Evolutionary conservation across 2,329 filamentous ascomycete genomes (phyloP), one percentile per base, ranked within the genome.

Genomic region (Paracoccidioides brasiliensis): DNA sequence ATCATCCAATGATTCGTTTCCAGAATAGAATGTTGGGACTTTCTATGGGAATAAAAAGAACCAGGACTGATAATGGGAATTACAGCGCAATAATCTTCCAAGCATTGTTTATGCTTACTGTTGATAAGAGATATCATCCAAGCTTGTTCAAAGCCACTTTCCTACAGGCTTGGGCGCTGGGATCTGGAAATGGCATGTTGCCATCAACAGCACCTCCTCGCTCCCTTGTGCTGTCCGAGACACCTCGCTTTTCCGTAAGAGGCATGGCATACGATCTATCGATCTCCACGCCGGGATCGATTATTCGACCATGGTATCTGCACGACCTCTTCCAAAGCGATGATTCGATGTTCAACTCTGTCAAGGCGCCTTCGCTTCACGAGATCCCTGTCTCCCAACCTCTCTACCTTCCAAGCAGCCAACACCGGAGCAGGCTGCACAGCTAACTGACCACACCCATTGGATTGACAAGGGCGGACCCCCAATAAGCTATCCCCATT

Each of bases 201-300:
- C 22, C 37, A 41, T 51, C 35, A 10, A 41, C 28, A 51, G 22
- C 1, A 22, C 22, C 2, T 33, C 35, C 48, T 44, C 42, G 42
- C 15, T 38, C 37, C 49, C 30, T 15, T 32, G 15, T 22, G 0
- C 22, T 12, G 12, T 37, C 49, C 38, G 15, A 22, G 42, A 8
- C 42, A 52, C 10, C 12, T 52, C 37, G 38, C 49, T 52, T 52
- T 52, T 52, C 49, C 49, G 12, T 40, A 52, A 42, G 38, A 12
- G 49, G 49, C 49, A 52, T 52, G 49, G 37, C 38, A 52, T 33
- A 52, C 49, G 49, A 52, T 52, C 49, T 38, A 52, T 52, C 49
- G 49, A 52, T 52, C 49, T 42, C 38, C 49, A 38, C 28, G n/a
- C 49, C 5, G n/a, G 33, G 38, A 33, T 42, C 49, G 22, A 42